Percentiles rank a stretch among this genome's conserved stretches.
These are phyloP conservation scores for Acer negundo DNA, from an alignment of 345 rosid genomes.

Conservation along the genomic window DNA sequence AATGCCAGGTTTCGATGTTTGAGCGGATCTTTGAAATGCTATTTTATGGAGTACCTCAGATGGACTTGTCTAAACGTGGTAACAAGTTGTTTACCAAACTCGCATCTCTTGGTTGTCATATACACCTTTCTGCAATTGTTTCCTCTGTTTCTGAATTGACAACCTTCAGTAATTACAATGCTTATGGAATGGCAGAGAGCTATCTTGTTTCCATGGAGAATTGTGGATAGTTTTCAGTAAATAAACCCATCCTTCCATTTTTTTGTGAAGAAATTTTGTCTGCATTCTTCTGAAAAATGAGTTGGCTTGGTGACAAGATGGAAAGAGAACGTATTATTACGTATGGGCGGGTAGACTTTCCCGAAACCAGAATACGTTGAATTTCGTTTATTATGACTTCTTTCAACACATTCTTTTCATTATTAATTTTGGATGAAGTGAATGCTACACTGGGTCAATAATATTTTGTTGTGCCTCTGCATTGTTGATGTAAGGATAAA, in stretches of 20 bases:
- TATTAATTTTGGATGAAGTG: not conserved
- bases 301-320: not conserved
- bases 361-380: not conserved
- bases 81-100: conserved; percentile 3
- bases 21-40: conserved; percentile 24
- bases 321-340: too few species aligned
- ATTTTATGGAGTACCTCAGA: not conserved
- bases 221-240: not conserved
- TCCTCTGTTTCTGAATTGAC: not conserved
- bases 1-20: conserved; percentile 80
- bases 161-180: not conserved
- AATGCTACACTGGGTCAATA: not conserved
- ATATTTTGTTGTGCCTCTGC: not conserved
- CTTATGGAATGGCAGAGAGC: not conserved
- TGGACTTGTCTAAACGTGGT: not conserved
- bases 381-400: not conserved
- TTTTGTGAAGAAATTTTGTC: not conserved
- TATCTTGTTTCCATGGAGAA: not conserved
- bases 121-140: not conserved
- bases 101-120: not conserved
- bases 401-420: too few species aligned
- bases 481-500: not conserved
- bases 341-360: not conserved
- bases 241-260: not conserved
- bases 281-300: not conserved